Base-by-base conservation (phyloP, 2,329 filamentous ascomycete genomes). In the Penicillium nordicum region DNA sequence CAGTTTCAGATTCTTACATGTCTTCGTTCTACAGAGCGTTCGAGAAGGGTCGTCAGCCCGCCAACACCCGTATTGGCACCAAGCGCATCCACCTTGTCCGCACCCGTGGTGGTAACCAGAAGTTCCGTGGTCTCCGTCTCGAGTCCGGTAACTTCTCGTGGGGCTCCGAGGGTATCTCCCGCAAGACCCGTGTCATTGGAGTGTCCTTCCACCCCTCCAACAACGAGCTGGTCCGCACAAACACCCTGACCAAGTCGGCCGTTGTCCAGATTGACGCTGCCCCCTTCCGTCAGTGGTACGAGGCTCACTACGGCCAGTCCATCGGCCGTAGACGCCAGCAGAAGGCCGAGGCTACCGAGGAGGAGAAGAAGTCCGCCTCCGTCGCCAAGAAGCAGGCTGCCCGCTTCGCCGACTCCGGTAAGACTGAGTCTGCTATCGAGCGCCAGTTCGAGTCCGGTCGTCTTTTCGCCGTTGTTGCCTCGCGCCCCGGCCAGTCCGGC, bases 181-280 rank as follows among this genome's bases (percentile, higher is more conserved):
- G 94, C 88, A 99, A 99, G 88, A 92, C 90, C 81, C 94, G 95
- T 85, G 90, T 99, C 79, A 97, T 99, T 79, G 92, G 84, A 75
- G 95, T 99, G 82, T 89, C 88, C 78, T 99, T 92, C 90, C 95
- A 99, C 83, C 95, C 94, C 64, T 97, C 93, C 79, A 99, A 99
- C 92, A 99, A 99, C 91, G 94, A 99, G 84, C 87, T 99, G 72
- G 92, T 99, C 85, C 94, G 94, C 78, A 99, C 94, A 82, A 99
- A 99, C 89, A 97, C 94, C 84, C 87, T 99, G 79, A 99, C 94
- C 86, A 95, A 92, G 84, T 91, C 91, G 77, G 94, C 94, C 82
- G 90, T 99, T 76, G 90, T 99, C 79, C 94, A 99, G 86, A 84
- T 99, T 82, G 94, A 99, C 81, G 94, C 95, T 73, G 91, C 94